Base-by-base conservation (phyloP, 176 grass and related monocot genomes). In the Paspalum vaginatum region DNA sequence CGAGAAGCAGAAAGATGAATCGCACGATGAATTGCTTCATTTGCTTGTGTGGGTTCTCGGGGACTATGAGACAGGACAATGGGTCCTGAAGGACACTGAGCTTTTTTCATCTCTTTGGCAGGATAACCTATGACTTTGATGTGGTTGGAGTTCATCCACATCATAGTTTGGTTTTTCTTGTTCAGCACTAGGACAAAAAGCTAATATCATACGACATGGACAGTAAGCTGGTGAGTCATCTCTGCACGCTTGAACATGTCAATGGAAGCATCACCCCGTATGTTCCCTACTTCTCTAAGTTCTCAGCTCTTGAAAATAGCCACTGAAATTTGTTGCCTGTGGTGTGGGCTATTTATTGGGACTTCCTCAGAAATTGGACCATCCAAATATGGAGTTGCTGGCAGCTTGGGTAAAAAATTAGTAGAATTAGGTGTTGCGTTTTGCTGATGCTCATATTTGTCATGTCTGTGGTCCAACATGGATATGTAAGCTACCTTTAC, bases 141-240 rank as follows among this genome's bases (percentile, higher is more conserved):
- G 46, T 60, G n/a, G n/a, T 60, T 12, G 57, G 9, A 7, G 26
- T 56, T 4, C 53, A 56, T 56, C 53, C 53, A 56, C 17, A 56
- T n/a, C 7, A 6, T 6, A 56, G 47, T 54, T 73, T 73, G 70
- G 49, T 54, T 73, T 73, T n/a, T 38, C 17, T 73, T 39, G 26
- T 54, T 54, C 9, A 39, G 16, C 27, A 8, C 66, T 8, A 5
- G 16, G 27, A 13, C 10, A 9, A 1, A 38, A 54, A 73, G 16
- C 27, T 73, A 25, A 17, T 70, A 25, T 47, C 44, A 1, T 49
- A 70, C 24, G 0, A 66, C 63, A 68, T 68, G 65, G n/a, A 68
- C 2, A 68, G 1, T 2, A 44, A 46, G 41, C 5, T 24, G 46
- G 42, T 68, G 41, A 0, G n/a, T 7, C 0, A 22, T 22, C n/a